Evolutionary conservation across 116 monocot genomes (phyloP).

Genomic region (Trichopus zeylanicus): DNA sequence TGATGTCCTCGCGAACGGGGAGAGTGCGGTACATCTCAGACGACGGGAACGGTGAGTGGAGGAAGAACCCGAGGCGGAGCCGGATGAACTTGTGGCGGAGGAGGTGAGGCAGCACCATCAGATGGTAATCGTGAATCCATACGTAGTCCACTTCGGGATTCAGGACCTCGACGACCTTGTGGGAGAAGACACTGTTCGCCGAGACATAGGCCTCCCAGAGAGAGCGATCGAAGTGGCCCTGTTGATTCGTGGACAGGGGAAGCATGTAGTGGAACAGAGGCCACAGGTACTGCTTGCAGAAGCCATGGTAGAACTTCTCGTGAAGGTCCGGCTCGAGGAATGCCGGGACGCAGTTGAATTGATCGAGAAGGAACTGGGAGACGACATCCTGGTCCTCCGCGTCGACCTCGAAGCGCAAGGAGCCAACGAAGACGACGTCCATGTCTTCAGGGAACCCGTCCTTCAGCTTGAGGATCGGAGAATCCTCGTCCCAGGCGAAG

Average conservation of each 20-base stretch:
- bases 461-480: constrained; percentile 69
- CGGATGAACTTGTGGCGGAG: constrained; percentile 64
- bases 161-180: constrained; percentile 79
- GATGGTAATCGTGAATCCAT: constrained; percentile 93
- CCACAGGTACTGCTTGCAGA: constrained; percentile 87
- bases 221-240: constrained; percentile 47
- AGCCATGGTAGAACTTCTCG: constrained; percentile 63
- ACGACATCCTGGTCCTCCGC: constrained; percentile 63
- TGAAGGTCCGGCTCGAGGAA: constrained; percentile 45
- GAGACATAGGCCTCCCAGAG: constrained; percentile 76
- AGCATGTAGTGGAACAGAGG: constrained; percentile 92
- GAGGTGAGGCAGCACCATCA: constrained; percentile 81
- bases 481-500: constrained; percentile 79
- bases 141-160: constrained; percentile 81
- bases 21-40: constrained; percentile 83
- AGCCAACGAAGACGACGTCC: constrained; percentile 80
- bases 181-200: constrained; percentile 60
- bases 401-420: constrained; percentile 49
- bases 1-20: constrained; percentile 75
- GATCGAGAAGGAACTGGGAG: constrained; percentile 46
- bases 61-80: constrained; percentile 81
- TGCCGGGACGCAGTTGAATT: constrained; percentile 72
- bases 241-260: constrained; percentile 39
- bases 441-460: constrained; percentile 76
- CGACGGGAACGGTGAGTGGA: constrained; percentile 80